A percentile compares a stretch with the other conserved stretches of the same genome.
Conservation (phyloP, 2,329 filamentous ascomycete species). For the Thermoascus crustaceus region DNA sequence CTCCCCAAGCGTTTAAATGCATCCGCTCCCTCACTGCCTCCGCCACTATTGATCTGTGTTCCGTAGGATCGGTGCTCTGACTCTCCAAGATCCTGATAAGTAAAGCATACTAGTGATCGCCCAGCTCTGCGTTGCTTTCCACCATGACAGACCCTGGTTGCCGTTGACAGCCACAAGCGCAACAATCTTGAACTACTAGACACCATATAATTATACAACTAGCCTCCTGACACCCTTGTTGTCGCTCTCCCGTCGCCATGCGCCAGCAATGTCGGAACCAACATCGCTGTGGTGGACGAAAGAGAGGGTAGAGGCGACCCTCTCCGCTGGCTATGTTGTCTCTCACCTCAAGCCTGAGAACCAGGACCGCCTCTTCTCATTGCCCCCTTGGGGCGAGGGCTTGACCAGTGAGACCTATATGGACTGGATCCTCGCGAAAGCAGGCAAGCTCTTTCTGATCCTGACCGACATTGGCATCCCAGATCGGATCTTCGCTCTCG, state of each 20-base stretch:
- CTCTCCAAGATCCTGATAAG: background rate
- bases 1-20: too few species aligned
- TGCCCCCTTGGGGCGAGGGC: slow-evolving; percentile 36
- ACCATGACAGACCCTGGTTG: background rate
- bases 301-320: slow-evolving; percentile 35
- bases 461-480: slow-evolving; percentile 52
- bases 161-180: background rate
- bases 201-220: slow-evolving; percentile 1
- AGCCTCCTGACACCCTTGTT: background rate
- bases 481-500: slow-evolving; percentile 54
- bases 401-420: slow-evolving; percentile 47
- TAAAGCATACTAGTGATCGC: background rate
- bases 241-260: slow-evolving; percentile 8
- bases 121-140: background rate
- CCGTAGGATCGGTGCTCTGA: background rate
- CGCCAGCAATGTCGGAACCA: slow-evolving; percentile 17
- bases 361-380: slow-evolving; percentile 29
- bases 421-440: slow-evolving; percentile 54
- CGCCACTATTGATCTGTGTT: slow-evolving; percentile 1
- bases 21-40: too few species aligned
- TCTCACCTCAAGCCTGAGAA: slow-evolving; percentile 26
- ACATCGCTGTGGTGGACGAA: slow-evolving; percentile 40
- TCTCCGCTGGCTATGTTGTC: slow-evolving; percentile 35
- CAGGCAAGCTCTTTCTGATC: slow-evolving; percentile 51
- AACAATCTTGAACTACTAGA: background rate